Evolutionary conservation across 208 protist genomes (phyloP).

Genomic region (Trypanosoma brucei): DNA sequence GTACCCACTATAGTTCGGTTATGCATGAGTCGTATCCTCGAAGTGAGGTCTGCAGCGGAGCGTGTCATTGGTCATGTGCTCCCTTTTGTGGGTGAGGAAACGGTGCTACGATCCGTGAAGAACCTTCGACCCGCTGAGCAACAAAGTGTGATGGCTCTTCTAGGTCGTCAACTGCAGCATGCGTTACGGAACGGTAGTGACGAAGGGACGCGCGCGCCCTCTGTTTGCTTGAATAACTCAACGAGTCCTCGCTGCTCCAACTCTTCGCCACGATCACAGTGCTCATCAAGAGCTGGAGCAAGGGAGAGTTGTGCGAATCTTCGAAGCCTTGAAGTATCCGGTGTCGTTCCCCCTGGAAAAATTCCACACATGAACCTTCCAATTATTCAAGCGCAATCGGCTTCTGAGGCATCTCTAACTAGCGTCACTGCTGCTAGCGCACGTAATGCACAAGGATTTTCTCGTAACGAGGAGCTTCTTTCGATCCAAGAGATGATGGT

Average conservation of each 20-base stretch:
- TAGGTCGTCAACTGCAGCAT: slow-evolving; percentile 68
- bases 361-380: background rate
- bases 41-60: slow-evolving; percentile 75
- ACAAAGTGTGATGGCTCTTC: slow-evolving; percentile 54
- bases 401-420: background rate
- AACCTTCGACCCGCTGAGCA: slow-evolving; percentile 77
- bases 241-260: background rate
- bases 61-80: slow-evolving; percentile 64
- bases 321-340: background rate
- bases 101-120: slow-evolving; percentile 44
- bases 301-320: background rate
- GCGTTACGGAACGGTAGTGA: slow-evolving; percentile 25
- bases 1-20: slow-evolving; percentile 51
- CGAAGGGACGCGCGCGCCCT: slow-evolving; percentile 9
- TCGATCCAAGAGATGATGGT: slow-evolving; percentile 77
- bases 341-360: background rate
- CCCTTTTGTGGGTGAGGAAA: slow-evolving; percentile 58
- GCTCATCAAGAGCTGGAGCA: background rate
- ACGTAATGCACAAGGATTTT: background rate
- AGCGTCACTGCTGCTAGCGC: background rate
- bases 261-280: slow-evolving; percentile 4
- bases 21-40: slow-evolving; percentile 79
- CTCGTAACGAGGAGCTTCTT: slow-evolving; percentile 40
- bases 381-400: background rate
- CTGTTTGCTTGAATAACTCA: background rate